Evolutionary conservation across 352 stramenopile species (phyloP).

Genomic region (Blastocystis hominis): DNA sequence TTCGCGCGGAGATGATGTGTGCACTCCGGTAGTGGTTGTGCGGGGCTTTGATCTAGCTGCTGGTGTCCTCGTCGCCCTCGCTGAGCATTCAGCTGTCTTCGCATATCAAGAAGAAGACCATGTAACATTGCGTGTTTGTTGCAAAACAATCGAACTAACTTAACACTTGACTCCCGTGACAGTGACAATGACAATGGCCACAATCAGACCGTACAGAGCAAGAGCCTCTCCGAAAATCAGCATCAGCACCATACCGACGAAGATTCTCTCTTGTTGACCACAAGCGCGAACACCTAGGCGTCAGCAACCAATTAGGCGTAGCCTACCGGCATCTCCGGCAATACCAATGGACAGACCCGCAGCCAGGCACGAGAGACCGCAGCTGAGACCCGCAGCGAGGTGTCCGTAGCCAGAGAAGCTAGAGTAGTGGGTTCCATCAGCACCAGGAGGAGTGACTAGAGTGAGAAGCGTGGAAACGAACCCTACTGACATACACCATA

Average conservation of each 20-base stretch:
- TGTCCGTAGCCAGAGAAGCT: conserved; percentile 73
- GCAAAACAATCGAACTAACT: neutral
- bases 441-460: conserved; percentile 5
- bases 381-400: conserved; percentile 73
- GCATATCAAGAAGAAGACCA: conserved; percentile 28
- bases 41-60: neutral
- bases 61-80: neutral
- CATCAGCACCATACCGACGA: conserved; percentile 95
- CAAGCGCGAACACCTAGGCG: conserved; percentile 81
- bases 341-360: conserved; percentile 77
- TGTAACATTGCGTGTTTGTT: conserved; percentile 40
- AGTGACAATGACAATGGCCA: conserved; percentile 75
- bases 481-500: conserved; percentile 63
- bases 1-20: neutral
- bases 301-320: no score
- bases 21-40: neutral
- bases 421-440: conserved; percentile 64
- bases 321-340: conserved; percentile 67
- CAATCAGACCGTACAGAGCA: conserved; percentile 88
- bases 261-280: conserved; percentile 92
- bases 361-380: conserved; percentile 70
- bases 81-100: conserved; percentile 5
- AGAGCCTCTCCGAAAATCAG: conserved; percentile 96
- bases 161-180: conserved; percentile 17
- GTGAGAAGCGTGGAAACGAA: neutral